phyloP scores from a whole-genome alignment of 139 green algal species.

The Zygnema cylindricum region DNA sequence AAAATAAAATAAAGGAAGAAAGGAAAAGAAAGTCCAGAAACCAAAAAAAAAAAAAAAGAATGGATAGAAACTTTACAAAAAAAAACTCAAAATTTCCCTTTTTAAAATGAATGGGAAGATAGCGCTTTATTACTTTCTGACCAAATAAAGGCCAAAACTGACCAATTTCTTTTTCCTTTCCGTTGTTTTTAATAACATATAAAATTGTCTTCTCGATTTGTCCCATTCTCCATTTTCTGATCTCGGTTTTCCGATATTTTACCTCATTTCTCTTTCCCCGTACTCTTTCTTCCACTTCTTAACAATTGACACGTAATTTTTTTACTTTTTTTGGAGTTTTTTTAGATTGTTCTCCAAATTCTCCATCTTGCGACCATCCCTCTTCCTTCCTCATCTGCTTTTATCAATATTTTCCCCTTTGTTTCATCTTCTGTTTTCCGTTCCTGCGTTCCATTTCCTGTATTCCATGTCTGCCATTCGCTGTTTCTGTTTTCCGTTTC shows the following conservation, averaged over 20 bases:
- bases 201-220: not conserved
- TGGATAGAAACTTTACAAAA: not conserved
- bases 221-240: no score
- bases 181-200: not conserved
- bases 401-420: not conserved
- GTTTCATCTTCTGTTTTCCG: not conserved
- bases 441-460: not conserved
- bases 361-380: not conserved
- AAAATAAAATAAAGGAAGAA: not conserved
- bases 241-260: not conserved
- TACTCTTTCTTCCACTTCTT: not conserved
- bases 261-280: not conserved
- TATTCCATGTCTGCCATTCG: not conserved
- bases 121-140: not conserved
- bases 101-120: not conserved
- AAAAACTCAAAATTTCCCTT: no score
- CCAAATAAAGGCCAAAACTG: not conserved
- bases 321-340: not conserved
- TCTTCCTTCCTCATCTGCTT: not conserved
- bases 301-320: not conserved
- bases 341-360: not conserved
- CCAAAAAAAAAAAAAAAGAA: not conserved
- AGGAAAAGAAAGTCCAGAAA: not conserved
- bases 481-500: not conserved
- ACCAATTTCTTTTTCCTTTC: not conserved